phyloP scores from a whole-genome alignment of 352 stramenopile species.

The Pythium graminicola region DNA sequence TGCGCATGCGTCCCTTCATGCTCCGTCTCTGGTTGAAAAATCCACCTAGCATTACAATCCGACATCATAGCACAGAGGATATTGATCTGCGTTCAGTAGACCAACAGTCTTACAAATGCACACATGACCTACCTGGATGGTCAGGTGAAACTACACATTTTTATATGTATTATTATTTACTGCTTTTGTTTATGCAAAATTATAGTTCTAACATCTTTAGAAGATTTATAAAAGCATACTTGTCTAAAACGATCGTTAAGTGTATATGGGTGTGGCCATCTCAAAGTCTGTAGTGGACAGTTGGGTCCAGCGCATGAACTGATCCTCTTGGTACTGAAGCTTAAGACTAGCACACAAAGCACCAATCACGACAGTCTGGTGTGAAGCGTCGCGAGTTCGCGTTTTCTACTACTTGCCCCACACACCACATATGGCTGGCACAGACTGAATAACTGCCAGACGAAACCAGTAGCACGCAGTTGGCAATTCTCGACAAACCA shows the following conservation, averaged over 20 bases:
- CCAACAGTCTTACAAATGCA: no score
- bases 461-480: no score
- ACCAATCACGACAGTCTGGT: constrained; percentile 1
- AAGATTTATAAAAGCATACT: background rate
- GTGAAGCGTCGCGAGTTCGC: no score
- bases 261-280: background rate
- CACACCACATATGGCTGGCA: no score
- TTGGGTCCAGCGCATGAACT: constrained; percentile 14
- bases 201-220: background rate
- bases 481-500: background rate
- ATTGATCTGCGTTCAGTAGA: no score
- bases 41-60: background rate
- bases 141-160: no score
- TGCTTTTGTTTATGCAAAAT: no score
- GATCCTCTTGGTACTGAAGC: background rate
- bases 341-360: background rate
- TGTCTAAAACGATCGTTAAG: background rate
- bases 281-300: no score
- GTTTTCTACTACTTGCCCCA: no score
- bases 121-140: background rate
- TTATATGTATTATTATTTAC: no score
- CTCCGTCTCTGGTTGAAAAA: no score
- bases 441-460: no score
- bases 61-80: background rate
- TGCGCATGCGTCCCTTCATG: background rate